Conservation (phyloP, 495 filamentous ascomycete genomes). For the Penicillium simplicissimum region DNA sequence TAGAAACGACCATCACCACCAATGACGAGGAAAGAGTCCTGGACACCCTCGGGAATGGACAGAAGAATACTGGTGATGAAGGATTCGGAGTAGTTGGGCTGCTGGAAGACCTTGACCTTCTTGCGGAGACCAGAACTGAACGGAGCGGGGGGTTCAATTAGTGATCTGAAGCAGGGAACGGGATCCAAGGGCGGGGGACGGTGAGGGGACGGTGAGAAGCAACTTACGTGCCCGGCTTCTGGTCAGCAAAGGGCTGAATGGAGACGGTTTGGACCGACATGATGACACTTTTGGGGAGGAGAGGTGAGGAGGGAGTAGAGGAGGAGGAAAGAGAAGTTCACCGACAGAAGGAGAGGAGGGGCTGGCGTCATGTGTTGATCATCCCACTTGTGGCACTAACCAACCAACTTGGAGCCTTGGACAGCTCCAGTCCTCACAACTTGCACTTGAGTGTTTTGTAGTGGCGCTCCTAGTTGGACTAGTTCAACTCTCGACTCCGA, state of each 20-base stretch:
- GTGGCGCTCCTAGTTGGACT: background rate
- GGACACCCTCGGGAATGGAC: constrained; percentile 90
- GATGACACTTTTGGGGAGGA: constrained; percentile 21
- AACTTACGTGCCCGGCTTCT: constrained; percentile 99
- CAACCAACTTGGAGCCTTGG: background rate
- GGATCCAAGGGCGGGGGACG: constrained; percentile 25
- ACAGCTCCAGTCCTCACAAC: no score
- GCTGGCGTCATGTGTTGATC: constrained; percentile 36
- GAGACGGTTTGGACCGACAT: constrained; percentile 78
- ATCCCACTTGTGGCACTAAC: constrained; percentile 19
- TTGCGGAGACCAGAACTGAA: constrained; percentile 93
- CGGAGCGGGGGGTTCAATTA: constrained; percentile 26
- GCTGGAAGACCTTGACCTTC: constrained; percentile 97
- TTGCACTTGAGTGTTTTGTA: no score
- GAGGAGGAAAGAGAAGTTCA: constrained; percentile 24
- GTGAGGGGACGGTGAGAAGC: constrained; percentile 8
- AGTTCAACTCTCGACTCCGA: background rate
- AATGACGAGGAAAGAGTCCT: constrained; percentile 90
- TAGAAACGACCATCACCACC: constrained; percentile 96
- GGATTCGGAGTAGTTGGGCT: constrained; percentile 91
- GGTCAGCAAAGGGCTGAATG: constrained; percentile 81
- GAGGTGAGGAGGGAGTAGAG: constrained; percentile 28
- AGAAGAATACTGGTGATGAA: constrained; percentile 92
- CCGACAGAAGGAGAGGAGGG: constrained; percentile 29
- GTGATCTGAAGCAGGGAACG: background rate